Evolutionary conservation across 2,329 filamentous ascomycete genomes (phyloP).

Genomic region (Catunica adiposa): DNA sequence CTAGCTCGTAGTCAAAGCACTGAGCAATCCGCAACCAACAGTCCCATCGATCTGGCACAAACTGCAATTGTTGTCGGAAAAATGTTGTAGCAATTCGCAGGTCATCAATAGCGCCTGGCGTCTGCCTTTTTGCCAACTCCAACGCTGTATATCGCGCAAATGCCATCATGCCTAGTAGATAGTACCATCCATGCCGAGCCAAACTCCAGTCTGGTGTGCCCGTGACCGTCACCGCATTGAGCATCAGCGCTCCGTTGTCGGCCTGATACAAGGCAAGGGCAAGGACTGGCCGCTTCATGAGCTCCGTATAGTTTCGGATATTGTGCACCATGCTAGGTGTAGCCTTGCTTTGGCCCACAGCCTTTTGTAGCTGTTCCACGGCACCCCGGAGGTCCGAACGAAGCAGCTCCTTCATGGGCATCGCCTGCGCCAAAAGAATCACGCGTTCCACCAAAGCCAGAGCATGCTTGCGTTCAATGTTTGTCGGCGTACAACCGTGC

Average conservation of each 20-base stretch:
- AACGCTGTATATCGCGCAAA: slow-evolving; percentile 65
- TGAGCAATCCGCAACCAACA: slow-evolving; percentile 81
- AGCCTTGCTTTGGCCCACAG: slow-evolving; percentile 63
- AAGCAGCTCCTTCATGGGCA: slow-evolving; percentile 78
- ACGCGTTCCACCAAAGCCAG: slow-evolving; percentile 71
- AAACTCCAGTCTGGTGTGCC: slow-evolving; percentile 48
- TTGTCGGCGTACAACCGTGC: slow-evolving; percentile 62
- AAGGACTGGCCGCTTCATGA: slow-evolving; percentile 69
- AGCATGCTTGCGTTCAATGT: slow-evolving; percentile 64
- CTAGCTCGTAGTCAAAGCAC: slow-evolving; percentile 72
- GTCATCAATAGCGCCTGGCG: slow-evolving; percentile 65
- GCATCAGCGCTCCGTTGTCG: slow-evolving; percentile 58
- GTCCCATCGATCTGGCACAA: slow-evolving; percentile 69
- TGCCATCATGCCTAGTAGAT: slow-evolving; percentile 73
- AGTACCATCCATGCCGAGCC: slow-evolving; percentile 80
- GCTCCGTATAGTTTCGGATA: slow-evolving; percentile 62
- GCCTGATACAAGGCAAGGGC: slow-evolving; percentile 65
- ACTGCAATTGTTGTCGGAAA: slow-evolving; percentile 66
- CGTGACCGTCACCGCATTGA: slow-evolving; percentile 55
- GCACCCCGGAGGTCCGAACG: slow-evolving; percentile 82
- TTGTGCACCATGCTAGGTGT: slow-evolving; percentile 76
- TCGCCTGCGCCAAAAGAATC: slow-evolving; percentile 60
- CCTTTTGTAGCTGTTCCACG: slow-evolving; percentile 84
- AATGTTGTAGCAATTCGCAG: slow-evolving; percentile 67
- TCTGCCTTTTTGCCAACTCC: slow-evolving; percentile 57